Evolutionary conservation across 768 basidiomycete species (phyloP).

Genomic region (Tylopilus cervinicoccineus): DNA sequence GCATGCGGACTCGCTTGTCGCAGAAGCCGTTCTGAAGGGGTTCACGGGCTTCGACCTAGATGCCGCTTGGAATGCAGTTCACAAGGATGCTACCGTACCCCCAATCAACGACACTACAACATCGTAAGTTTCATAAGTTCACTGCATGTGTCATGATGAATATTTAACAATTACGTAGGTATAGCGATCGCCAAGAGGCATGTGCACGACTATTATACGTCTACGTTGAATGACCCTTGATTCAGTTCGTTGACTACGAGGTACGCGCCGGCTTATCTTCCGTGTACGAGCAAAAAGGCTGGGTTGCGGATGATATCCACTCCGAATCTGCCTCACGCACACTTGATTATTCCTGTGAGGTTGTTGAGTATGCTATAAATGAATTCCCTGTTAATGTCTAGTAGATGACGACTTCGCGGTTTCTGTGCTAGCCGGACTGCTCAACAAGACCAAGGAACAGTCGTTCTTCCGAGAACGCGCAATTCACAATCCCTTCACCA

Average conservation of each 20-base stretch:
- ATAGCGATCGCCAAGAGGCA: constrained; percentile 71
- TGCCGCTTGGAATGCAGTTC: constrained; percentile 68
- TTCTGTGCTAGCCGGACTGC: constrained; percentile 52
- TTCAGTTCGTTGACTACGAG: constrained; percentile 71
- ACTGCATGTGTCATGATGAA: neutral
- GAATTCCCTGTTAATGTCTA: neutral
- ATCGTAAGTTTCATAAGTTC: constrained; percentile 43
- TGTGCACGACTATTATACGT: constrained; percentile 3
- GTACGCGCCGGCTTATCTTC: constrained; percentile 74
- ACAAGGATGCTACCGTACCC: constrained; percentile 66
- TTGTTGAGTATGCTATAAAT: neutral
- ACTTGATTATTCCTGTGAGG: constrained; percentile 71
- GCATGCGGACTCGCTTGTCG: constrained; percentile 74
- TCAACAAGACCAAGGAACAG: constrained; percentile 49
- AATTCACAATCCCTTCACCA: constrained; percentile 49
- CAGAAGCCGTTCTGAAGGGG: constrained; percentile 68
- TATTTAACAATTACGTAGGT: constrained; percentile 35
- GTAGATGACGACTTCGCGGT: constrained; percentile 78
- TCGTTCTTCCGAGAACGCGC: constrained; percentile 55
- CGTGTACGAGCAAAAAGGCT: constrained; percentile 63
- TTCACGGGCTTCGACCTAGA: constrained; percentile 58
- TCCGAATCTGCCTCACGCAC: constrained; percentile 78
- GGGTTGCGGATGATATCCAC: constrained; percentile 76
- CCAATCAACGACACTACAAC: constrained; percentile 53
- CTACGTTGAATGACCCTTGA: neutral